Percentiles rank a stretch among this genome's conserved stretches.
phyloP scores from a whole-genome alignment of 2,329 filamentous ascomycete species.

The Phaeosphaeriaceae sp. region DNA sequence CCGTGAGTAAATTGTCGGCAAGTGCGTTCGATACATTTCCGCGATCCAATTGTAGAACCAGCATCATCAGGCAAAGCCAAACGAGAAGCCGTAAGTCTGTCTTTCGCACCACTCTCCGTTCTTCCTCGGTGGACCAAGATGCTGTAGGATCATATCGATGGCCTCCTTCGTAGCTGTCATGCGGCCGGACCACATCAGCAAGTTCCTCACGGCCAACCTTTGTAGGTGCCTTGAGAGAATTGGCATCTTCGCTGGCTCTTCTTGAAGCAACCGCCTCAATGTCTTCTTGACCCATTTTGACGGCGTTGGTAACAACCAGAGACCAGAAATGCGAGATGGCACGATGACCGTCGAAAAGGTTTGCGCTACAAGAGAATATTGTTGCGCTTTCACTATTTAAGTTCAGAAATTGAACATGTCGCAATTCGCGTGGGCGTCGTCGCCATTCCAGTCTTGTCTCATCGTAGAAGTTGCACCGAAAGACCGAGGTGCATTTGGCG shows the following conservation, averaged over 20 bases:
- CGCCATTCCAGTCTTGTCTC: constrained; percentile 21
- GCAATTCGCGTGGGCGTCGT: constrained; percentile 23
- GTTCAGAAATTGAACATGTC: constrained; percentile 17
- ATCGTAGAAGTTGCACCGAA: constrained; percentile 22
- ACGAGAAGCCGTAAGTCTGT: constrained; percentile 45
- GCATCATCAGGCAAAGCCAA: constrained; percentile 51
- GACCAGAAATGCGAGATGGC: not conserved
- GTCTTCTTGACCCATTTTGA: constrained; percentile 28
- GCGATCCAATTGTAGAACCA: constrained; percentile 57
- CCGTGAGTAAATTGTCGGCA: constrained; percentile 38
- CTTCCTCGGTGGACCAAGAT: constrained; percentile 63
- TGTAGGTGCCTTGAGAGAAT: constrained; percentile 30
- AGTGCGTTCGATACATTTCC: constrained; percentile 49
- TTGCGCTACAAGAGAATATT: too few species aligned
- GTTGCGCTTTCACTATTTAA: constrained; percentile 6
- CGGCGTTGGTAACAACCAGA: not conserved
- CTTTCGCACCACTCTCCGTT: constrained; percentile 61
- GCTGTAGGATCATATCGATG: constrained; percentile 65
- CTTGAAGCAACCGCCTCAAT: constrained; percentile 28
- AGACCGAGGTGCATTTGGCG: constrained; percentile 9
- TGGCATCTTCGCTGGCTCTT: constrained; percentile 31
- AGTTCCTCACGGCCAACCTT: constrained; percentile 37
- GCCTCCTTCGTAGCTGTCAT: constrained; percentile 59
- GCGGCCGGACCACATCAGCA: constrained; percentile 47
- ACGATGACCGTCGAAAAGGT: not conserved